These are phyloP conservation scores for Paramecium caudatum DNA, from an alignment of 73 alveolate species.

Conservation along the genomic window DNA sequence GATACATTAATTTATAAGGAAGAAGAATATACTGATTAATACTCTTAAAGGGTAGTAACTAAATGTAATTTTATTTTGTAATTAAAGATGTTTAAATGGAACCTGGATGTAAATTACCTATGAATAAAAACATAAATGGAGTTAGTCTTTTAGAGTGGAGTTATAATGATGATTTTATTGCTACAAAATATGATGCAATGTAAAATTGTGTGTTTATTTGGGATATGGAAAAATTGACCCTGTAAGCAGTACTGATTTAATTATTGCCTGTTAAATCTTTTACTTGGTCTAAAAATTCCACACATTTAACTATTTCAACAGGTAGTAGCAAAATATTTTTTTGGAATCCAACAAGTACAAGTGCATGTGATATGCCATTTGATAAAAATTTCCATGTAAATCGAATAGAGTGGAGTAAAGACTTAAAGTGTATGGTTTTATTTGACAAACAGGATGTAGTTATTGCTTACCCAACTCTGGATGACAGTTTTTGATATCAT, in stretches of 20 bases:
- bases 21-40: constrained; percentile 57
- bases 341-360: constrained; percentile 47
- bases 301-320: neutral
- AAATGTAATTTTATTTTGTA: neutral
- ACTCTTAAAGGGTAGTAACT: constrained; percentile 44
- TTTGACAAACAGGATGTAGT: constrained; percentile 43
- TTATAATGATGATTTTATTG: constrained; percentile 87
- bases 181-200: constrained; percentile 90
- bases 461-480: constrained; percentile 48
- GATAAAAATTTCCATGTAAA: constrained; percentile 50
- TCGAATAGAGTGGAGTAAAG: constrained; percentile 49
- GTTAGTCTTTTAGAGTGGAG: constrained; percentile 89
- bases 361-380: constrained; percentile 61
- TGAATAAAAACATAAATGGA: constrained; percentile 85
- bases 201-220: constrained; percentile 91
- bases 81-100: constrained; percentile 30
- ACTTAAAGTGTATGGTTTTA: constrained; percentile 4
- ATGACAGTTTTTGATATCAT: constrained; percentile 65
- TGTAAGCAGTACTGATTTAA: constrained; percentile 87
- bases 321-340: constrained; percentile 34
- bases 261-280: constrained; percentile 85
- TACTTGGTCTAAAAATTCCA: constrained; percentile 82
- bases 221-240: constrained; percentile 86
- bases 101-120: constrained; percentile 77
- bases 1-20: neutral